Evolutionary conservation across 805 yeast genomes (phyloP).

Genomic region (Candida boleticola): DNA sequence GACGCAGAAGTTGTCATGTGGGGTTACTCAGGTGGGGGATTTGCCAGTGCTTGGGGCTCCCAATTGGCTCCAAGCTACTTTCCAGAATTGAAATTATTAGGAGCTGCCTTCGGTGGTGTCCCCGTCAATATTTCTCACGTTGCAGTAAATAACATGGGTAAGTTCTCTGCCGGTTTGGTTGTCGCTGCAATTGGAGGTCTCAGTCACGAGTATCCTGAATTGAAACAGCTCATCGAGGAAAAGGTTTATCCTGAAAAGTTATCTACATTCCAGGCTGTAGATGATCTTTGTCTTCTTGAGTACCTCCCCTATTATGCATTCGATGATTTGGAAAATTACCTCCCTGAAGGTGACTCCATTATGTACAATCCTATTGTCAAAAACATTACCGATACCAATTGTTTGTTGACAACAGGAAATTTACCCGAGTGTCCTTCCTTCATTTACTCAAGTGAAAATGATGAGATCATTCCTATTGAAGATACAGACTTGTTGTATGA

Average conservation of each 20-base stretch:
- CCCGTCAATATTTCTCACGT: constrained; percentile 22
- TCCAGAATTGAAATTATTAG: constrained; percentile 12
- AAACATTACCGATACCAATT: background rate
- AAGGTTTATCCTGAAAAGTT: constrained; percentile 5
- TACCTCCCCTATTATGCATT: background rate
- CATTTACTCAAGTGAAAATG: constrained; percentile 16
- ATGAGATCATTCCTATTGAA: constrained; percentile 15
- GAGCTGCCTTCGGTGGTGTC: constrained; percentile 30
- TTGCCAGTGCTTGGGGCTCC: constrained; percentile 40
- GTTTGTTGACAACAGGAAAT: constrained; percentile 5
- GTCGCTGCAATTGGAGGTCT: constrained; percentile 23
- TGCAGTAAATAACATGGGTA: constrained; percentile 18
- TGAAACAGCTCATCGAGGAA: constrained; percentile 7
- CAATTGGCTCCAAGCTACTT: constrained; percentile 21
- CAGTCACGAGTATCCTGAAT: constrained; percentile 22
- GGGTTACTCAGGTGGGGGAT: constrained; percentile 42
- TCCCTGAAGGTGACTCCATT: constrained; percentile 6
- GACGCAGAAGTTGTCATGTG: constrained; percentile 23
- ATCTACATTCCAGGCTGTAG: constrained; percentile 1
- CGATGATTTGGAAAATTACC: background rate
- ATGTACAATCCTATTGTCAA: background rate
- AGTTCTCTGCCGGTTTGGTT: constrained; percentile 21
- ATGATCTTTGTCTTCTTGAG: background rate
- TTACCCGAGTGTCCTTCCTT: constrained; percentile 20
- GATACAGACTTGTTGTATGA: constrained; percentile 15